Conservation (phyloP, 1,284 basidiomycete genomes). For the Bondarzewia mesenterica region DNA sequence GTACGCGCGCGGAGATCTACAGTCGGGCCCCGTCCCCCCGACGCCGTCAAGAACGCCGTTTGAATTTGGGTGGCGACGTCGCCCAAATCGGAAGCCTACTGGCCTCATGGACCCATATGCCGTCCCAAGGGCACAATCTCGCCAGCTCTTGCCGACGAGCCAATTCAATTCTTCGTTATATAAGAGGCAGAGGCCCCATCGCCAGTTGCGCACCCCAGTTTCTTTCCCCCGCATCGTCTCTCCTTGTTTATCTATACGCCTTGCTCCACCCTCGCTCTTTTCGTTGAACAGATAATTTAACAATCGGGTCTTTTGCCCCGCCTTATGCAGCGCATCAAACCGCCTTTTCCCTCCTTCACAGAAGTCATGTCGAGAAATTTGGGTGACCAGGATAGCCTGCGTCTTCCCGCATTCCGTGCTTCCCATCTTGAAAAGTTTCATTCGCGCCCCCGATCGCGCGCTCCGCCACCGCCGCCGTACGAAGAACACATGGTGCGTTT, state of each 20-base stretch:
- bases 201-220: neutral
- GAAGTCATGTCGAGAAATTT: neutral
- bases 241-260: too few relatives aligned
- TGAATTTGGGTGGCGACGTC: neutral
- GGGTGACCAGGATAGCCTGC: neutral
- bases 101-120: neutral
- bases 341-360: neutral
- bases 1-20: neutral
- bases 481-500: neutral
- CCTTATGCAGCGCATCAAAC: neutral
- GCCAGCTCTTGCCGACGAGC: neutral
- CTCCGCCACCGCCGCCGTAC: too few relatives aligned
- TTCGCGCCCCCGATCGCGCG: too few relatives aligned
- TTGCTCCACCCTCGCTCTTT: neutral
- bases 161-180: neutral
- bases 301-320: neutral
- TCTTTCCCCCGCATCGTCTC: neutral
- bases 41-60: neutral
- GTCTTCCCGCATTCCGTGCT: neutral
- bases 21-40: neutral
- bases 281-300: neutral
- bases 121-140: neutral
- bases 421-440: neutral
- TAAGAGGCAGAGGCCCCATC: neutral
- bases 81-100: neutral